Evolutionary conservation across 192 early-diverging fungal genomes (phyloP), one percentile per base, ranked within the genome.

Genomic region (Diversispora epigaea): DNA sequence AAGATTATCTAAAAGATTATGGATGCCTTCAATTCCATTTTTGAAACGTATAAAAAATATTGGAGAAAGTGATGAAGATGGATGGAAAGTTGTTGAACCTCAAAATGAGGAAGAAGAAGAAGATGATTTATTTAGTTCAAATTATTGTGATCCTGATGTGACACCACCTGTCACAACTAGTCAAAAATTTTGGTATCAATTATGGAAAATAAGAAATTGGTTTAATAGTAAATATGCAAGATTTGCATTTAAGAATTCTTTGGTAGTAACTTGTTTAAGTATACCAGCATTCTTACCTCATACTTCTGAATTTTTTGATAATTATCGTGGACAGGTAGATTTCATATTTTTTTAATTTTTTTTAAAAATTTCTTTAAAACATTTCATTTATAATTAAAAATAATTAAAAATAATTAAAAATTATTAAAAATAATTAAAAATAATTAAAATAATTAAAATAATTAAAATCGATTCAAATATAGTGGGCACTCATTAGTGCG

Each of bases 401-500:
- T 63, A 39, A 40, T 4, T 63, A 17, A n/a, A 62, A 12, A 40
- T 62, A 15, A 41, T 60, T 60, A 25, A 22, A 7, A 25, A 25
- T 32, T 21, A 21, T 21, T 58, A 6, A 19, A 58, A 58, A 21
- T 21, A 21, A 19, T 58, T 21, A 58, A 17, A 39, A 7, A n/a
- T n/a, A n/a, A n/a, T n/a, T n/a, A n/a, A 25, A 25, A 60, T 21
- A 21, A 19, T 58, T 21, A 19, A 58, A 58, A 21, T 21, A 21
- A 19, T 58, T 21, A 58, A 17, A 39, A 7, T 9, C 6, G 6
- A n/a, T n/a, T 9, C 10, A 25, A 60, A 22, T 32, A 60, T n/a
- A 64, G 67, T 82, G 81, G 81, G 76, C 81, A 9, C 68, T 71
- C 7, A 63, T 82, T 6, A 79, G 76, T 12, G 81, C 78, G 0